phyloP scores from a whole-genome alignment of 2,329 filamentous ascomycete species.

The Fusarium algeriense region DNA sequence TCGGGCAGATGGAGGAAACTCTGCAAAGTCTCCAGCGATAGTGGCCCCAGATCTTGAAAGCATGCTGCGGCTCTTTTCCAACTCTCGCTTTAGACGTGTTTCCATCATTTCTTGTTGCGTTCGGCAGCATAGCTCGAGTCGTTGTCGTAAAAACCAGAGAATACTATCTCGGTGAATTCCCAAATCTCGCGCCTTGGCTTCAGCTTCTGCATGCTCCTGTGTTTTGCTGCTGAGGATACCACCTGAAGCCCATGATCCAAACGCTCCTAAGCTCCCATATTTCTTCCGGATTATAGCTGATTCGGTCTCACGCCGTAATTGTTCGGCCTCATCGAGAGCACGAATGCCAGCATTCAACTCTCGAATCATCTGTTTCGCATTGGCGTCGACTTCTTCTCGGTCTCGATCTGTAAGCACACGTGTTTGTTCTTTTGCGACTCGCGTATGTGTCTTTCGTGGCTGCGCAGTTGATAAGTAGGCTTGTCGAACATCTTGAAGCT shows the following conservation, averaged over 20 bases:
- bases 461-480: slow-evolving; percentile 89
- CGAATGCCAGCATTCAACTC: slow-evolving; percentile 86
- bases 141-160: slow-evolving; percentile 82
- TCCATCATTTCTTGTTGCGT: slow-evolving; percentile 95
- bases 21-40: slow-evolving; percentile 51
- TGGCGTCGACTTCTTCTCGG: slow-evolving; percentile 87
- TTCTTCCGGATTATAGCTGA: slow-evolving; percentile 78
- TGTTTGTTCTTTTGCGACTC: slow-evolving; percentile 59
- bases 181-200: slow-evolving; percentile 75
- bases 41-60: slow-evolving; percentile 73
- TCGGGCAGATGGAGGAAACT: slow-evolving; percentile 46
- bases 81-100: slow-evolving; percentile 82
- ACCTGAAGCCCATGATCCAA: slow-evolving; percentile 76
- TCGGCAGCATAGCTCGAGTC: slow-evolving; percentile 79
- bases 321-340: slow-evolving; percentile 83
- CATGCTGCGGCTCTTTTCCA: slow-evolving; percentile 90
- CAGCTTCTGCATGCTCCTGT: slow-evolving; percentile 77
- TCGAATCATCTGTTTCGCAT: slow-evolving; percentile 86
- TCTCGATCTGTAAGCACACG: slow-evolving; percentile 81
- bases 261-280: slow-evolving; percentile 72
- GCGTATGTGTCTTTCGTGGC: slow-evolving; percentile 68
- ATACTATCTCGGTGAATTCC: slow-evolving; percentile 83
- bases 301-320: slow-evolving; percentile 82
- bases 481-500: slow-evolving; percentile 86
- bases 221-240: slow-evolving; percentile 62